A percentile compares a stretch with the other conserved stretches of the same genome.
Evolutionary conservation across 2,329 filamentous ascomycete species (phyloP).

Genomic region (Aspergillus fumigatiaffinis): DNA sequence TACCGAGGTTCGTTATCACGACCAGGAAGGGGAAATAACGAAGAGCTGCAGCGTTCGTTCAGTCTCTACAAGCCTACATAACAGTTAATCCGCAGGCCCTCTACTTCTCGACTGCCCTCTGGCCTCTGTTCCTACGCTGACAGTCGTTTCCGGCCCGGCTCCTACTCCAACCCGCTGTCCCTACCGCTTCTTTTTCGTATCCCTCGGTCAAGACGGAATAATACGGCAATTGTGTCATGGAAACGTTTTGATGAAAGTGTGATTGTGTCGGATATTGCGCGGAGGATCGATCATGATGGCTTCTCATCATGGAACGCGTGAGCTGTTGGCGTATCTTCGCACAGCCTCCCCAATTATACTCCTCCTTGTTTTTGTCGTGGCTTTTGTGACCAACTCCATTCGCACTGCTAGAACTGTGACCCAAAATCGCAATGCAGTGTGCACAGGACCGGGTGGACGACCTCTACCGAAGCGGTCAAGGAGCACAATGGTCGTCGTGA

Average conservation of each 20-base stretch:
- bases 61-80: constrained; percentile 1
- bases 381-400: constrained; percentile 61
- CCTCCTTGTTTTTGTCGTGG: constrained; percentile 59
- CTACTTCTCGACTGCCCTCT: constrained; percentile 1
- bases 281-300: constrained; percentile 28
- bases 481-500: constrained; percentile 48
- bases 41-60: background rate
- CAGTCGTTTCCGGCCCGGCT: constrained; percentile 9
- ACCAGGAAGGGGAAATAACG: background rate
- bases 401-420: constrained; percentile 48
- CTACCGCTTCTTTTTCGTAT: constrained; percentile 2
- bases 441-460: constrained; percentile 81
- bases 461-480: constrained; percentile 67
- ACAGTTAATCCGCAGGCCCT: background rate
- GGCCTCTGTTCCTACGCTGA: background rate
- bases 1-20: background rate
- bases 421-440: constrained; percentile 44
- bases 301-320: constrained; percentile 39
- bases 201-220: constrained; percentile 7
- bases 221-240: constrained; percentile 28
- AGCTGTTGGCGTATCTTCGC: constrained; percentile 47
- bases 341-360: constrained; percentile 62
- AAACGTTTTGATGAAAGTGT: constrained; percentile 25
- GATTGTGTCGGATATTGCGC: constrained; percentile 15
- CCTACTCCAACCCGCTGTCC: background rate